phyloP scores from a whole-genome alignment of 2,329 filamentous ascomycete genomes.

The Neoascochyta sp. region DNA sequence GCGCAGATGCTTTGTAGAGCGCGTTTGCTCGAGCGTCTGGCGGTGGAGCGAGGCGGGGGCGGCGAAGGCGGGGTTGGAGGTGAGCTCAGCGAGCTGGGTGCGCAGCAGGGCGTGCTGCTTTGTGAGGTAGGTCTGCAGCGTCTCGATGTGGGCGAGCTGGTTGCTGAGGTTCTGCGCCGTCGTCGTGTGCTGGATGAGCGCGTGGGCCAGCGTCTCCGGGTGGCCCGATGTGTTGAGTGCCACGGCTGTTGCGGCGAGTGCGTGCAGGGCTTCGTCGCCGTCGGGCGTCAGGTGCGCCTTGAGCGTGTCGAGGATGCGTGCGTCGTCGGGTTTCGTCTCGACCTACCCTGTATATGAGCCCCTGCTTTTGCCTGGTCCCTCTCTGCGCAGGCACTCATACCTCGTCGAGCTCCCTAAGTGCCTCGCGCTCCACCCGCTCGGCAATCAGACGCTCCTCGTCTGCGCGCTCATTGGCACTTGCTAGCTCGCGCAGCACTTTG shows the following conservation, averaged over 20 bases:
- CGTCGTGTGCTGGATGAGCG: constrained; percentile 32
- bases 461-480: constrained; percentile 70
- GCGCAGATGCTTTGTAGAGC: constrained; percentile 63
- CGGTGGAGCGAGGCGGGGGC: constrained; percentile 57
- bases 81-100: constrained; percentile 28
- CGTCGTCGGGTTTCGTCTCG: constrained; percentile 15
- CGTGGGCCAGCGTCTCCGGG: constrained; percentile 31
- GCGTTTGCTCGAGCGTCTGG: constrained; percentile 70
- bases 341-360: constrained; percentile 20
- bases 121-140: constrained; percentile 32
- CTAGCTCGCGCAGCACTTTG: constrained; percentile 68
- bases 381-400: constrained; percentile 14
- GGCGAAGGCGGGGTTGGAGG: constrained; percentile 35
- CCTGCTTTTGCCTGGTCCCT: constrained; percentile 7
- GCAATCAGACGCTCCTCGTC: constrained; percentile 65
- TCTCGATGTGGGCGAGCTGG: constrained; percentile 31
- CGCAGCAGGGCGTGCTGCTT: constrained; percentile 31
- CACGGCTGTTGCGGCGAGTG: constrained; percentile 38
- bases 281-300: constrained; percentile 24
- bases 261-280: constrained; percentile 30
- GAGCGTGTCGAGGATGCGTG: constrained; percentile 23
- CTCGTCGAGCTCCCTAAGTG: constrained; percentile 53
- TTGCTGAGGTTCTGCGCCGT: constrained; percentile 30
- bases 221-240: constrained; percentile 32
- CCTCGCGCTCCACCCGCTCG: constrained; percentile 56